These are phyloP conservation scores for Juglanconis oblonga DNA, from an alignment of 2,329 filamentous ascomycete genomes.

Conservation along the genomic window DNA sequence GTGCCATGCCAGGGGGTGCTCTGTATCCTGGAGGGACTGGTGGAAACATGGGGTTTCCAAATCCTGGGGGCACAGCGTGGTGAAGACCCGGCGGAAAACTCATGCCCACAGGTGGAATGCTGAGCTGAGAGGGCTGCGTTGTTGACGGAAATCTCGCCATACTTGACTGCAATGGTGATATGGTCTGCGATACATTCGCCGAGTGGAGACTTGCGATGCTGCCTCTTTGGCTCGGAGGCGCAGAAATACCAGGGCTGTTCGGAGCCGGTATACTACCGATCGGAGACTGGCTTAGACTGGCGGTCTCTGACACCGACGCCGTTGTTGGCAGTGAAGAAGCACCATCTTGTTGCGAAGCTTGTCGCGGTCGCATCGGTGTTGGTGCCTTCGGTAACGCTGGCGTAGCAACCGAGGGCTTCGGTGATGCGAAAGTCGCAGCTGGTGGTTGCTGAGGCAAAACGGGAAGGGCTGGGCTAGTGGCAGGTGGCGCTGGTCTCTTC, in stretches of 20 bases:
- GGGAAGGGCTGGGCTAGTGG: slow-evolving; percentile 41
- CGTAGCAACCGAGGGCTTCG: slow-evolving; percentile 74
- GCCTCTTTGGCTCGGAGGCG: slow-evolving; percentile 59
- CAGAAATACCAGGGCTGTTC: slow-evolving; percentile 61
- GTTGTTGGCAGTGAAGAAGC: slow-evolving; percentile 64
- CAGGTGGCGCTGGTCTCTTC: slow-evolving; percentile 40
- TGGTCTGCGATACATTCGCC: slow-evolving; percentile 44
- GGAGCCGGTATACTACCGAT: slow-evolving; percentile 63
- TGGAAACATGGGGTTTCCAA: slow-evolving; percentile 52
- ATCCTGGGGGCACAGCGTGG: slow-evolving; percentile 40
- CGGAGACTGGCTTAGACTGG: slow-evolving; percentile 58
- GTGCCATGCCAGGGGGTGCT: slow-evolving; percentile 45
- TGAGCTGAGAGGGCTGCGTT: slow-evolving; percentile 45
- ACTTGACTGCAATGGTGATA: slow-evolving; percentile 60
- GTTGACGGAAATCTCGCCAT: slow-evolving; percentile 36
- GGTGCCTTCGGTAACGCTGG: slow-evolving; percentile 80
- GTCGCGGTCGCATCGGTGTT: slow-evolving; percentile 73
- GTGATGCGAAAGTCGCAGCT: slow-evolving; percentile 63
- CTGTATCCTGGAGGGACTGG: slow-evolving; percentile 39
- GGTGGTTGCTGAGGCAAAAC: slow-evolving; percentile 59
- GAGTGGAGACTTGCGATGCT: slow-evolving; percentile 35
- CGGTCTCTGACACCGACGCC: slow-evolving; percentile 60
- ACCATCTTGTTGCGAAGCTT: slow-evolving; percentile 75
- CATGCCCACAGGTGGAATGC: slow-evolving; percentile 56
- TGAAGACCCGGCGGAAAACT: slow-evolving; percentile 47